Evolutionary conservation across 768 basidiomycete genomes (phyloP), one percentile per base, ranked within the genome.

Genomic region (Tricholoma bakamatsutake): DNA sequence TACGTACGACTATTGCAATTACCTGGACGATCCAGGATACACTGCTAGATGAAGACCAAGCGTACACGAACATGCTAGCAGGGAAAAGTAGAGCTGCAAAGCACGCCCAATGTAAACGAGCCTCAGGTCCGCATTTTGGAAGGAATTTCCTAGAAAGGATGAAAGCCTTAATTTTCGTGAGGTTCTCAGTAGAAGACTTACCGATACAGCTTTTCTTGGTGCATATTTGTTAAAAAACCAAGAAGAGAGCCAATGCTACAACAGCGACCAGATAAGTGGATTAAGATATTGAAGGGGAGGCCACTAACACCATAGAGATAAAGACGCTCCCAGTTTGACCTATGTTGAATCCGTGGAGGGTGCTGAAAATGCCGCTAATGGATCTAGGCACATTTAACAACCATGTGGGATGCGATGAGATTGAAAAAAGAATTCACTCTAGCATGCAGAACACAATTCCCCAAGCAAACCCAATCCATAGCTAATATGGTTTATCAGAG

Each of bases 381-480:
- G 84, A 84, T 53, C 84, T 83, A 60, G 53, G 40, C 27, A 51
- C 3, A 34, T 6, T 42, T 6, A 42, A 9, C 4, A 2, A 17
- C n/a, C 8, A 6, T n/a, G 39, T 15, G 0, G 18, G 6, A 17
- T n/a, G 27, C 45, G 37, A 40, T 42, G 37, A 33, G 13, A 56
- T 17, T 28, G 30, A 15, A 12, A 15, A 17, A 42, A 17, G 31
- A 35, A 33, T 53, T 60, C 43, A 12, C 21, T 47, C 28, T 7
- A 62, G 30, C 71, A 90, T 71, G 52, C 81, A 83, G 63, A 81
- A 93, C n/a, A 85, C 65, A 5, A 90, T 79, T 0, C 90, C 90
- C 89, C 90, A 93, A 0, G 80, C 77, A 56, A 92, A 83, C 52
- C 84, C 83, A 28, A 84, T 71, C 86, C 85, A 87, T n/a, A 87